Base-by-base conservation (phyloP, 139 green algal genomes). In the Spirogloea muscicola region DNA sequence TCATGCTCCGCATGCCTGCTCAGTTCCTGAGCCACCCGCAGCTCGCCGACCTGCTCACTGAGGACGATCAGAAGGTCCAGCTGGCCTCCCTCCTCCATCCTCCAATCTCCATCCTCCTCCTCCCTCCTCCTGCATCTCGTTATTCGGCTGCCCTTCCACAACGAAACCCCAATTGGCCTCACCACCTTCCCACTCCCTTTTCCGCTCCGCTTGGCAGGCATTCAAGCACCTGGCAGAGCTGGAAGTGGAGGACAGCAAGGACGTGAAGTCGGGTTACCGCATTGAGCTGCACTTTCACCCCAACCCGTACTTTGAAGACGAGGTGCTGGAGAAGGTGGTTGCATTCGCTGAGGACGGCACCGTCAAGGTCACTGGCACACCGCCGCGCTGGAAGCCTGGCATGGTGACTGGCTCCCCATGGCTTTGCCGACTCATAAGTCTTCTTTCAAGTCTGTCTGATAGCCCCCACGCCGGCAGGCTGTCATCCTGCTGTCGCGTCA, bases 251-350 rank as follows among this genome's bases (percentile, higher is more conserved):
- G 88, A 90, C 43, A 84, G 68, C 48, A 79, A 89, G 18, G 88
- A 92, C 79, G 80, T 90, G 63, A 91, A 90, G 72, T 79, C 72
- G 13, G 88, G 88, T 44, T 92, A 87, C 68, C 61, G n/a, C 21
- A 82, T 92, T n/a, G n/a, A n/a, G n/a, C 71, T 76, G 71, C 64
- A 29, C 9, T 91, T 91, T 49, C 3, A 51, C 4, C 38, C 46
- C 5, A 90, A 90, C 70, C 83, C 85, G 1, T 88, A 81, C 81
- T 91, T 91, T 76, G 58, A 66, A 0, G 79, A 91, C 63, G 44
- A 42, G 13, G 13, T 46, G 41, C 72, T 90, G 42, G 49, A 44
- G 1, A 86, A 88, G 55, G 49, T 43, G 5, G 76, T 86, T 42
- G 48, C 69, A 42, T 90, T 75, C 51, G 42, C 55, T 0, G 82